A percentile compares a stretch with the other conserved stretches of the same genome.
phyloP scores from a whole-genome alignment of 805 yeast species.

The Debaryomyces hansenii region DNA sequence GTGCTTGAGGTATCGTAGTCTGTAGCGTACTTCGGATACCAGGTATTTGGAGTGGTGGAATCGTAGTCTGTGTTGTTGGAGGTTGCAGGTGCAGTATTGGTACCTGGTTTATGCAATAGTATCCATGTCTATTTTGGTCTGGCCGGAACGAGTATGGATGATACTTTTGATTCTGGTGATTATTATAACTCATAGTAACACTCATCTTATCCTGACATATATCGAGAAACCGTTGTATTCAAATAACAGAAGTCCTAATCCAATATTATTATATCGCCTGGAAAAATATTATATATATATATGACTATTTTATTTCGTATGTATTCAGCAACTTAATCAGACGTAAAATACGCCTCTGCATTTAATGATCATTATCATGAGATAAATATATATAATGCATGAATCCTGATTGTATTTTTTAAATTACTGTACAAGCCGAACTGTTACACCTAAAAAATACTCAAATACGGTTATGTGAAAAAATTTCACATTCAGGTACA shows the following conservation, averaged over 20 bases:
- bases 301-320: not conserved
- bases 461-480: too few species aligned
- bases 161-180: not conserved
- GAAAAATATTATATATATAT: not conserved
- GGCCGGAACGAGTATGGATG: not conserved
- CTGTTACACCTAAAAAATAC: too few species aligned
- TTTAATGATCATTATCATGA: not conserved
- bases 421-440: too few species aligned
- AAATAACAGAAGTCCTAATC: not conserved
- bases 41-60: not conserved
- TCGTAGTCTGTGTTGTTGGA: not conserved
- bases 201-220: not conserved
- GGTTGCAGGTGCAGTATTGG: too few species aligned
- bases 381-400: not conserved
- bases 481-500: too few species aligned
- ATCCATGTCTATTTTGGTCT: not conserved
- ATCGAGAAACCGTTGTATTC: not conserved
- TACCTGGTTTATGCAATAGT: not conserved
- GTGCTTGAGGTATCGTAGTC: not conserved
- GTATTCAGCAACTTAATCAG: too few species aligned
- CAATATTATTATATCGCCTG: not conserved
- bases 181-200: not conserved
- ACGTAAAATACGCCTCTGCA: not conserved
- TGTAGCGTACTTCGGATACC: not conserved
- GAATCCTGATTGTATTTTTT: not conserved